phyloP scores from a whole-genome alignment of 2,329 filamentous ascomycete species.

The Dactylella cylindrospora region DNA sequence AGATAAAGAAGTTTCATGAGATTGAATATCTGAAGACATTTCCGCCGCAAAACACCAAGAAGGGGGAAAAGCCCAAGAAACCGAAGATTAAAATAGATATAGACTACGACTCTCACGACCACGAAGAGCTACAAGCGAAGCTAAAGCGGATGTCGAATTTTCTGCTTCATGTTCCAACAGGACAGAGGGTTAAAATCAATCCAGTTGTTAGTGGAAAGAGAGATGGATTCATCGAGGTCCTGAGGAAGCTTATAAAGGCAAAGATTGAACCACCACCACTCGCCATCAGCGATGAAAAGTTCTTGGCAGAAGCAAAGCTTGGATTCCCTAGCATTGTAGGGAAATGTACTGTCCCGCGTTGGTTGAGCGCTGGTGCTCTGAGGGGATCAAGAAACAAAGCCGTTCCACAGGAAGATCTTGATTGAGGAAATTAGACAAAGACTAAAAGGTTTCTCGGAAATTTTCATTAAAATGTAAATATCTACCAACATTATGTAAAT shows the following conservation, averaged over 20 bases:
- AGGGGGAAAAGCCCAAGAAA: conserved; percentile 9
- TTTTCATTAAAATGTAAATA: no score
- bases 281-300: conserved; percentile 24
- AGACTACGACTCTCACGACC: conserved; percentile 23
- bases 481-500: no score
- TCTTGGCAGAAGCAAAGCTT: conserved; percentile 31
- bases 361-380: conserved; percentile 22
- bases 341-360: conserved; percentile 30
- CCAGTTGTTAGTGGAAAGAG: not conserved
- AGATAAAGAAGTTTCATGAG: conserved; percentile 27
- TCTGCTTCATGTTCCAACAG: conserved; percentile 29
- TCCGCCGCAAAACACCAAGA: not conserved
- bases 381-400: no score
- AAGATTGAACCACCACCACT: conserved; percentile 36
- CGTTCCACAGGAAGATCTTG: no score
- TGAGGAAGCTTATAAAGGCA: conserved; percentile 26
- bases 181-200: conserved; percentile 21
- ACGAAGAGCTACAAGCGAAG: conserved; percentile 14
- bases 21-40: conserved; percentile 12
- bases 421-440: no score
- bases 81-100: conserved; percentile 30
- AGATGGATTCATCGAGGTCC: conserved; percentile 35
- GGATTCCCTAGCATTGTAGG: conserved; percentile 39
- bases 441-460: no score
- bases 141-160: conserved; percentile 21